phyloP scores from a whole-genome alignment of 352 stramenopile species.

The Phytophthora melonis region DNA sequence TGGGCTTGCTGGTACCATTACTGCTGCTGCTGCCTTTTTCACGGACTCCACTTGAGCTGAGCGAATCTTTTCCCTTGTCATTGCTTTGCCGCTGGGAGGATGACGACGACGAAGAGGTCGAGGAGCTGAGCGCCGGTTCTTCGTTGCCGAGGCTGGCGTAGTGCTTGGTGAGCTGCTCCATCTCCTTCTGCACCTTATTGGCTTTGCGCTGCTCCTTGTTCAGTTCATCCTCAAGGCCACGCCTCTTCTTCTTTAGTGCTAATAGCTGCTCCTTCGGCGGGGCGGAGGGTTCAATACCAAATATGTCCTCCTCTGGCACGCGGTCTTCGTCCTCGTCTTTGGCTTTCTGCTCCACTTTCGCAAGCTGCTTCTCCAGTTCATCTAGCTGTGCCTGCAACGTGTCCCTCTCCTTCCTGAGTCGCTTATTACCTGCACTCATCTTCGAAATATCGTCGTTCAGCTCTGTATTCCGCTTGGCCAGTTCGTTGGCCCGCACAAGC shows the following conservation, averaged over 20 bases:
- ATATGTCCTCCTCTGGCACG: slow-evolving; percentile 79
- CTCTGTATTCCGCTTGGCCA: slow-evolving; percentile 76
- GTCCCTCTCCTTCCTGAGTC: slow-evolving; percentile 81
- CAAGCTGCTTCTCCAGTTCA: slow-evolving; percentile 72
- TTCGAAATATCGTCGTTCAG: slow-evolving; percentile 87
- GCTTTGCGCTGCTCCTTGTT: slow-evolving; percentile 84
- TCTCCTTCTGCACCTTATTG: slow-evolving; percentile 80
- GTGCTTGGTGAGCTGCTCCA: slow-evolving; percentile 87
- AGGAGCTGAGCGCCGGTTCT: slow-evolving; percentile 47
- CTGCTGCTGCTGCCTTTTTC: slow-evolving; percentile 41
- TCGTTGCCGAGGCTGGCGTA: slow-evolving; percentile 52
- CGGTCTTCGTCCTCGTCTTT: slow-evolving; percentile 64
- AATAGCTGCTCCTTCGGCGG: slow-evolving; percentile 66
- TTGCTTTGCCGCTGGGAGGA: slow-evolving; percentile 40
- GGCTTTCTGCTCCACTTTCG: slow-evolving; percentile 63
- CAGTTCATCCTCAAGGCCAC: slow-evolving; percentile 82
- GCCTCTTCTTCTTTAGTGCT: slow-evolving; percentile 71
- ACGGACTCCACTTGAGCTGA: slow-evolving; percentile 26
- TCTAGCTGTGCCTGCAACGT: slow-evolving; percentile 73
- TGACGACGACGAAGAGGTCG: slow-evolving; percentile 49
- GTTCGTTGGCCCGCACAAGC: slow-evolving; percentile 79
- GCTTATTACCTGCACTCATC: slow-evolving; percentile 88
- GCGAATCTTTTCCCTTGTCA: slow-evolving; percentile 40
- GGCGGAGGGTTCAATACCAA: slow-evolving; percentile 73
- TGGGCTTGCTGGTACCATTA: slow-evolving; percentile 36